Percentiles rank a stretch among this genome's conserved stretches.
Evolutionary conservation across 768 basidiomycete species (phyloP).

Genomic region (Basidioascus undulatus): DNA sequence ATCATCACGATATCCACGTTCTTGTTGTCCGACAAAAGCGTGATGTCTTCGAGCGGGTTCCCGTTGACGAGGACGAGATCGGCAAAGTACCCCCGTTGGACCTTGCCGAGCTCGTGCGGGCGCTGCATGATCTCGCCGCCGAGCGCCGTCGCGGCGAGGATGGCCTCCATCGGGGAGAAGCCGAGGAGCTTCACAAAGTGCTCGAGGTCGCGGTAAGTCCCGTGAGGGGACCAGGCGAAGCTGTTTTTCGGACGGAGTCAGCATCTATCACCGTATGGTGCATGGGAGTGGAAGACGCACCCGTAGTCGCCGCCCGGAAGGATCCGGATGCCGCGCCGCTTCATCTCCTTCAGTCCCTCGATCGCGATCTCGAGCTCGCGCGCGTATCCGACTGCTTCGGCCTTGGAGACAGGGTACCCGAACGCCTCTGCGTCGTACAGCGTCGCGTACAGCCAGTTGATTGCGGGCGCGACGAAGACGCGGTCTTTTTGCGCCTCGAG

Average conservation of each 20-base stretch:
- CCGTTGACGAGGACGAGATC: conserved; percentile 21
- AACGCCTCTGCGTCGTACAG: conserved; percentile 12
- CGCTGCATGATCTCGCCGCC: conserved; percentile 21
- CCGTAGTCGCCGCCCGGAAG: conserved; percentile 23
- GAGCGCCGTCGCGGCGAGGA: conserved; percentile 18
- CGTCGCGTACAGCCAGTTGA: conserved; percentile 17
- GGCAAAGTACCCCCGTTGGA: conserved; percentile 20
- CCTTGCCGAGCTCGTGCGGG: conserved; percentile 20
- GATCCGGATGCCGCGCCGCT: conserved; percentile 18
- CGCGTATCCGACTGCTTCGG: conserved; percentile 13
- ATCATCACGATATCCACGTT: conserved; percentile 20
- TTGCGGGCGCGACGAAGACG: conserved; percentile 18
- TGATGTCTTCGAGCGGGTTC: conserved; percentile 20
- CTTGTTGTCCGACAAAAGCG: conserved; percentile 15
- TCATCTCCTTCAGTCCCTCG: conserved; percentile 20
- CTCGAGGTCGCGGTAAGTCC: conserved; percentile 21
- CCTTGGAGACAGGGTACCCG: conserved; percentile 2
- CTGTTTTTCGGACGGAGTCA: too few relatives aligned
- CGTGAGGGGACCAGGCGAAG: conserved; percentile 8
- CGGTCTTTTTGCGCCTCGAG: conserved; percentile 20
- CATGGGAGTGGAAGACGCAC: conserved; percentile 8
- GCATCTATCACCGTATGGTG: too few relatives aligned
- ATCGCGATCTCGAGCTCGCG: conserved; percentile 19
- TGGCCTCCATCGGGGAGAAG: conserved; percentile 21
- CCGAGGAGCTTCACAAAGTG: conserved; percentile 20